phyloP scores from a whole-genome alignment of 768 basidiomycete genomes.

The Tulasnella sp. region DNA sequence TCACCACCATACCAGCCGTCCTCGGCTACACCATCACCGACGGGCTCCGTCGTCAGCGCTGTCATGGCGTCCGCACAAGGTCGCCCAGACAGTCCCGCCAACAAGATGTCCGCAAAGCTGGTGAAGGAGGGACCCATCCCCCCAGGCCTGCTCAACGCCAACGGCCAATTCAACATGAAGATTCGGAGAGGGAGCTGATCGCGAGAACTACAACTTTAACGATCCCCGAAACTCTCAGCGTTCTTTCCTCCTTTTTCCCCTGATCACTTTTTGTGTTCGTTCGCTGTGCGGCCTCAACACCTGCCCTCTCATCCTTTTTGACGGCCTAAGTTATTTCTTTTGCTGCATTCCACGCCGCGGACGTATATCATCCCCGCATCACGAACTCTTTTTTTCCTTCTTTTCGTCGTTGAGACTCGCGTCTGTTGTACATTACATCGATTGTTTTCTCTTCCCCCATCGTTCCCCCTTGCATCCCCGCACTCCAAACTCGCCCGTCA shows the following conservation, averaged over 20 bases:
- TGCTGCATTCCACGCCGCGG: background rate
- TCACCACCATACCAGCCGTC: constrained; percentile 9
- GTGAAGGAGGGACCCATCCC: constrained; percentile 11
- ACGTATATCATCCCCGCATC: background rate
- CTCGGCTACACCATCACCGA: background rate
- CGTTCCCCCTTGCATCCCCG: too few species aligned
- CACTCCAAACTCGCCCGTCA: too few species aligned
- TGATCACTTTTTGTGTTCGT: background rate
- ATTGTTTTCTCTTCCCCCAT: too few species aligned
- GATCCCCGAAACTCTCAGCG: background rate
- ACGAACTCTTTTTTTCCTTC: background rate
- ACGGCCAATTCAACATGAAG: background rate
- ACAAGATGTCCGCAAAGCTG: constrained; percentile 8
- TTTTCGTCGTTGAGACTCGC: too few species aligned
- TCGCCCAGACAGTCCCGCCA: background rate
- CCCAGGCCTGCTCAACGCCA: constrained; percentile 3
- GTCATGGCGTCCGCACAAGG: background rate
- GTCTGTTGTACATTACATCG: too few species aligned
- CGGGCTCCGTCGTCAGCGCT: background rate
- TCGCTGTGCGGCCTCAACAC: background rate
- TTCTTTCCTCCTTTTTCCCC: background rate
- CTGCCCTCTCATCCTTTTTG: background rate
- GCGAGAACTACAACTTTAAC: background rate
- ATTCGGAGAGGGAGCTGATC: background rate
- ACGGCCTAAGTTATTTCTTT: background rate